Conservation (phyloP, 257 asterid genomes). For the Rhazya stricta region DNA sequence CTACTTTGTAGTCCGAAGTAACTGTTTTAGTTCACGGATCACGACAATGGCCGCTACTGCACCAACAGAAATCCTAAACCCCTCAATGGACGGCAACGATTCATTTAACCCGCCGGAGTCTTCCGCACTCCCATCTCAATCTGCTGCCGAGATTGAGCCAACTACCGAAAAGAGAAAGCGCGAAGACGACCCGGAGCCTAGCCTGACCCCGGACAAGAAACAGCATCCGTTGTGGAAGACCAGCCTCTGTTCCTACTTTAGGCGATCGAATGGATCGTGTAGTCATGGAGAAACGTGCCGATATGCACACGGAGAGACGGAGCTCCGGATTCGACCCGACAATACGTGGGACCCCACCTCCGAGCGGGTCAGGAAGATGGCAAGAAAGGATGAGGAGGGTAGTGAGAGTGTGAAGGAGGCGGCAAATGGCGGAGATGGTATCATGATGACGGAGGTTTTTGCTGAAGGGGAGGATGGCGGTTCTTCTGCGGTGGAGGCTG, state of each 20-base stretch:
- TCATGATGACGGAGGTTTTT: slow-evolving; percentile 88
- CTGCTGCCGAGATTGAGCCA: slow-evolving; percentile 14
- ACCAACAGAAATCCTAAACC: slow-evolving; percentile 45
- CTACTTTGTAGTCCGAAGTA: background rate
- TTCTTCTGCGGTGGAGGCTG: slow-evolving; percentile 31
- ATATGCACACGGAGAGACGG: slow-evolving; percentile 80
- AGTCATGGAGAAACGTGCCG: slow-evolving; percentile 85
- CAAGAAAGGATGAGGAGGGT: slow-evolving; percentile 30
- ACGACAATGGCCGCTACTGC: slow-evolving; percentile 33
- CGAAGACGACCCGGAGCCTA: slow-evolving; percentile 22
- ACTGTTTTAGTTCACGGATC: background rate
- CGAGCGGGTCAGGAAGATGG: slow-evolving; percentile 70
- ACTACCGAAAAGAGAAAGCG: slow-evolving; percentile 63
- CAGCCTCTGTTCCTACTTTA: slow-evolving; percentile 79
- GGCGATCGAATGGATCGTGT: slow-evolving; percentile 52
- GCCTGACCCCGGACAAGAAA: slow-evolving; percentile 24
- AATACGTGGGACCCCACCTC: slow-evolving; percentile 95
- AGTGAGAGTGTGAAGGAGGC: slow-evolving; percentile 16
- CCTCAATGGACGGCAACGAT: slow-evolving; percentile 33
- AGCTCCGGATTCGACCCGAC: slow-evolving; percentile 76
- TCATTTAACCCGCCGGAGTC: slow-evolving; percentile 25
- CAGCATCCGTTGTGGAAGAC: slow-evolving; percentile 76
- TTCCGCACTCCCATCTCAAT: slow-evolving; percentile 16
- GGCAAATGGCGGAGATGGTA: slow-evolving; percentile 26
- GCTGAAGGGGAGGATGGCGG: slow-evolving; percentile 38